Evolutionary conservation across 192 early-diverging fungal genomes (phyloP), one percentile per base, ranked within the genome.

Genomic region (Coemansia sp.): DNA sequence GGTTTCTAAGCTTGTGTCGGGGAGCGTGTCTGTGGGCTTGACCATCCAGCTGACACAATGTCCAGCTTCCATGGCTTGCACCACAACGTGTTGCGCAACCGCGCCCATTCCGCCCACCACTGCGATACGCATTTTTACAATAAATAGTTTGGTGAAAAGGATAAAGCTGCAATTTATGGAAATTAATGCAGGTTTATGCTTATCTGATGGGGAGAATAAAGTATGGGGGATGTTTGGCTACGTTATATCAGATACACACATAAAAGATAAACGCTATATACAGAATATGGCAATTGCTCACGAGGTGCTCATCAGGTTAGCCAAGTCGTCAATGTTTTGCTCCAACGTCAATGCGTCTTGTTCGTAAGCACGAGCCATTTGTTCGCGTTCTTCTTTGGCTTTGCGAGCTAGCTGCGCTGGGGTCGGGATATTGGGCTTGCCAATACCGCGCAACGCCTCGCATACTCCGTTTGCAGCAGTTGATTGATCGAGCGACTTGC

Each of bases 101-200:
- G 62, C 22, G 28, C 69, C 75, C 8, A 72, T 44, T 1, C 69
- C 75, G 14, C 75, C 75, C 54, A 78, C 68, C 19, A 78, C 69
- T 15, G 75, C 69, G 42, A 78, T 67, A 19, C 44, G 66, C 66
- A 78, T 71, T 63, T 0, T 53, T 44, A n/a, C 2, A 44, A 44
- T 44, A 5, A 0, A 44, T n/a, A n/a, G 4, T 4, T 12, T 15
- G 40, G 3, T 12, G 2, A 15, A 44, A 42, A 31, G 0, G 26
- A 26, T 5, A 2, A 31, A 31, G 28, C 28, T 31, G 6, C 28
- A 31, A 31, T 31, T 1, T 8, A 0, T 6, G 28, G 28, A 34
- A 34, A 34, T 34, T 8, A 5, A 34, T 34, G 40, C 40, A 44
- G 40, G 8, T 44, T 44, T 44, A 34, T 34, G 31, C 31, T 34